phyloP scores from a whole-genome alignment of 1,139 yeast species.

The Ogataea hybrid region DNA sequence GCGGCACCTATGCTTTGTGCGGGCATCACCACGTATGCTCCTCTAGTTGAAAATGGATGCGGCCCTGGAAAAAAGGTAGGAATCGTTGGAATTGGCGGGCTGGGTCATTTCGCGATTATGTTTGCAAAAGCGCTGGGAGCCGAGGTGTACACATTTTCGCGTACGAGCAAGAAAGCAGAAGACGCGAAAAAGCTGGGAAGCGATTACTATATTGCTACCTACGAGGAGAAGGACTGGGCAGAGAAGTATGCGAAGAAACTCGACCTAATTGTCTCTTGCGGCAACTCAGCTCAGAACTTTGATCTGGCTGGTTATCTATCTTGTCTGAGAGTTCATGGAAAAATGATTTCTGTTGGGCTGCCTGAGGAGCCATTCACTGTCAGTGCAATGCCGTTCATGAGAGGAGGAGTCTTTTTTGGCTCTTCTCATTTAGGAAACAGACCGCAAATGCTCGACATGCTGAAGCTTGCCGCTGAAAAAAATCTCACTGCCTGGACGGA shows the following conservation, averaged over 20 bases:
- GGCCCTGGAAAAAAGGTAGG: slow-evolving; percentile 44
- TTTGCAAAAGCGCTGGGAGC: slow-evolving; percentile 58
- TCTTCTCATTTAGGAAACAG: slow-evolving; percentile 44
- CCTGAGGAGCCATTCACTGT: slow-evolving; percentile 41
- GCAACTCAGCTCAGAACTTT: slow-evolving; percentile 43
- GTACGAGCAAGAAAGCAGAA: slow-evolving; percentile 46
- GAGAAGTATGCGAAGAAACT: slow-evolving; percentile 33
- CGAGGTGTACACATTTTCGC: slow-evolving; percentile 54
- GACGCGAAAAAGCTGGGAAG: slow-evolving; percentile 56
- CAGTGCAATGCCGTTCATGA: slow-evolving; percentile 34
- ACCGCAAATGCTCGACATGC: slow-evolving; percentile 53
- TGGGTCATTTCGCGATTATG: slow-evolving; percentile 60
- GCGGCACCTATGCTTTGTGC: slow-evolving; percentile 71
- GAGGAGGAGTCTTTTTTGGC: slow-evolving; percentile 40
- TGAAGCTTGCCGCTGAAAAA: slow-evolving; percentile 53
- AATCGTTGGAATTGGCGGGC: slow-evolving; percentile 57
- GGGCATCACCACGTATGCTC: slow-evolving; percentile 62
- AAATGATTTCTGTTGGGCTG: slow-evolving; percentile 54
- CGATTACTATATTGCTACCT: slow-evolving; percentile 50
- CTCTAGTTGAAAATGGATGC: slow-evolving; percentile 48
- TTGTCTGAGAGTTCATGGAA: slow-evolving; percentile 43
- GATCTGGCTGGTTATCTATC: slow-evolving; percentile 37
- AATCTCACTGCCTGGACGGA: slow-evolving; percentile 58
- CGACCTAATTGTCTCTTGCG: slow-evolving; percentile 51
- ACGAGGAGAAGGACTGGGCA: slow-evolving; percentile 39